Evolutionary conservation across 2,329 filamentous ascomycete genomes (phyloP).

Genomic region (Scedosporium boydii): DNA sequence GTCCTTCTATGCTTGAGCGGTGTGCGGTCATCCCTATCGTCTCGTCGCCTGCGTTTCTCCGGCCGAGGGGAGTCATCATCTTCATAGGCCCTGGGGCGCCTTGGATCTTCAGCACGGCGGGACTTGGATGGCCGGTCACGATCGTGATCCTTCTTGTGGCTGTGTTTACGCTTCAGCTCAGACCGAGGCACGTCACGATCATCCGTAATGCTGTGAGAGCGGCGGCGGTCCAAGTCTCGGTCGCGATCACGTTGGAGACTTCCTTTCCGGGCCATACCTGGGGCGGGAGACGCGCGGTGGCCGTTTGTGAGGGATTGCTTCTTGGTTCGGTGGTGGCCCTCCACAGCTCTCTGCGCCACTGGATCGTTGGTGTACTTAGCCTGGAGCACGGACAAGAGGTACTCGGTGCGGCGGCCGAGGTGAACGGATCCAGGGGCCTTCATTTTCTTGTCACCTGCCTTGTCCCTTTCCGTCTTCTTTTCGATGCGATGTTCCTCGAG

Average conservation of each 20-base stretch:
- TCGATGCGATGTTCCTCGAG: constrained; percentile 97
- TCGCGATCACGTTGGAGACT: constrained; percentile 37
- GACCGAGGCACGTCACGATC: constrained; percentile 41
- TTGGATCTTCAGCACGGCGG: constrained; percentile 36
- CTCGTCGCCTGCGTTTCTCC: constrained; percentile 10
- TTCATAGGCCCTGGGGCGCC: constrained; percentile 17
- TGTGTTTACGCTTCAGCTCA: constrained; percentile 54
- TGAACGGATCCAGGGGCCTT: constrained; percentile 97
- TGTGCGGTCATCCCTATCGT: constrained; percentile 16
- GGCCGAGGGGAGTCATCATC: constrained; percentile 22
- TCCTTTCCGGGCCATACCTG: constrained; percentile 36
- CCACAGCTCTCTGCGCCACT: constrained; percentile 67
- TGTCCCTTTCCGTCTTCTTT: constrained; percentile 86
- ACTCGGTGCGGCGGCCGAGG: constrained; percentile 87
- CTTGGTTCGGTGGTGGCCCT: constrained; percentile 93
- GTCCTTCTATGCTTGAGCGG: constrained; percentile 32
- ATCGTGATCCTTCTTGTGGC: constrained; percentile 27
- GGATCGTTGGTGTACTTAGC: constrained; percentile 72
- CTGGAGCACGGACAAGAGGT: constrained; percentile 87
- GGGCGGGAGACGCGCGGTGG: constrained; percentile 62
- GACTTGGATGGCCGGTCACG: constrained; percentile 42
- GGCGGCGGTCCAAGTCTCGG: constrained; percentile 36
- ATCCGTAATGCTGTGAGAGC: constrained; percentile 39
- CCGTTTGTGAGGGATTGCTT: constrained; percentile 52
- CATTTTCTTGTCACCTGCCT: constrained; percentile 66